A percentile compares a stretch with the other conserved stretches of the same genome.
Conservation (phyloP, 192 early-diverging fungal species). For the Irineochytrium annulatum region DNA sequence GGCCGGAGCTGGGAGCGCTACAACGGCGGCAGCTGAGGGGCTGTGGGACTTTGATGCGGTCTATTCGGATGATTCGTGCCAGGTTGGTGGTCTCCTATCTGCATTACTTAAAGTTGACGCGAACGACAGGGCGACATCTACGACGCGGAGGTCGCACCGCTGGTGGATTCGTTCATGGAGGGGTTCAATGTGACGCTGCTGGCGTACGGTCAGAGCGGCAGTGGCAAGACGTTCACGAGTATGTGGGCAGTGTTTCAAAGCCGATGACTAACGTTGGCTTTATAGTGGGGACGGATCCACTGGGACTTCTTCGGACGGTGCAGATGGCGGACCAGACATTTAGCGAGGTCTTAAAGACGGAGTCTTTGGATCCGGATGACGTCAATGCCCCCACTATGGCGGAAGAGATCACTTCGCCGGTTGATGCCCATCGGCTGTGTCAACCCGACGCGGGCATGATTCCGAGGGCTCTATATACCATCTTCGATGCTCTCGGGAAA, state of each 20-base stretch:
- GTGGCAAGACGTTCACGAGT: constrained; percentile 95
- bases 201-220: constrained; percentile 90
- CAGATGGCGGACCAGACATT: too few relatives aligned
- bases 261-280: too few relatives aligned
- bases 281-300: too few relatives aligned
- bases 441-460: too few relatives aligned
- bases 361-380: too few relatives aligned
- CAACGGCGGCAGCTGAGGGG: constrained; percentile 8
- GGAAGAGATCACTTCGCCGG: too few relatives aligned
- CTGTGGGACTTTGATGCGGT: constrained; percentile 20
- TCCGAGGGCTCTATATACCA: constrained; percentile 15
- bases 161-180: constrained; percentile 67
- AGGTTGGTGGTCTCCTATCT: background rate
- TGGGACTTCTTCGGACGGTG: too few relatives aligned
- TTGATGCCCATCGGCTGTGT: too few relatives aligned
- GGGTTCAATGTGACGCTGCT: constrained; percentile 94
- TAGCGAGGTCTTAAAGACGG: too few relatives aligned
- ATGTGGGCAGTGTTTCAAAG: too few relatives aligned
- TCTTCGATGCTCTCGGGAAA: constrained; percentile 9
- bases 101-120: background rate
- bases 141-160: constrained; percentile 47
- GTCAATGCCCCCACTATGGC: too few relatives aligned
- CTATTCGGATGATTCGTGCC: constrained; percentile 5
- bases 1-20: background rate
- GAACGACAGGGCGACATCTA: constrained; percentile 54